phyloP scores from a whole-genome alignment of 495 filamentous ascomycete species.

The Aspergillus indologenus region DNA sequence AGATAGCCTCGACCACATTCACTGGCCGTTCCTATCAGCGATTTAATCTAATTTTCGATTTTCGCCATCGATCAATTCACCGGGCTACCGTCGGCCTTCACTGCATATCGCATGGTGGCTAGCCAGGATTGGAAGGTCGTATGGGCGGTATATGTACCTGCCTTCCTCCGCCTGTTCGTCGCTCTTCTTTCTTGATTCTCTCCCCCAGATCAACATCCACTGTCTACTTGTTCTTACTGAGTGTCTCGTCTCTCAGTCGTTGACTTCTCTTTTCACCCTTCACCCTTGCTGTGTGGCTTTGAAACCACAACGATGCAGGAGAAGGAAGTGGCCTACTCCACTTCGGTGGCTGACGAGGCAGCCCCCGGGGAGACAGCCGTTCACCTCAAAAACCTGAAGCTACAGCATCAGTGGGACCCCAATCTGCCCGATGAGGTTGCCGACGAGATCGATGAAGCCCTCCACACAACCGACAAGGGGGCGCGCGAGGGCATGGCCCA shows the following conservation, averaged over 20 bases:
- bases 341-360: constrained; percentile 33
- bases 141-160: neutral
- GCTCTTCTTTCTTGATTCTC: neutral
- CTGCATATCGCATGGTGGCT: neutral
- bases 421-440: constrained; percentile 62
- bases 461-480: constrained; percentile 52
- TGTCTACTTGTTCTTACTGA: neutral
- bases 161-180: neutral
- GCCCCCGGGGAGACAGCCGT: constrained; percentile 43
- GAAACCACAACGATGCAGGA: constrained; percentile 29
- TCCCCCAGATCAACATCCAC: neutral
- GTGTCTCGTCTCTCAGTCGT: neutral
- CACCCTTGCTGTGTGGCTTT: neutral
- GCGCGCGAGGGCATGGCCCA: constrained; percentile 53
- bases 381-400: constrained; percentile 48
- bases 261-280: neutral
- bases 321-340: constrained; percentile 24
- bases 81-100: constrained; percentile 11
- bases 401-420: constrained; percentile 65
- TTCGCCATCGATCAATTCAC: constrained; percentile 5
- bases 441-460: constrained; percentile 57
- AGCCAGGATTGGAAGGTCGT: neutral
- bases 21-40: neutral
- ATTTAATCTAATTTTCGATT: constrained; percentile 8
- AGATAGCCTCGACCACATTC: constrained; percentile 3